Percentiles rank a stretch among this genome's conserved stretches.
phyloP scores from a whole-genome alignment of 2,329 filamentous ascomycete genomes.

The Trichoderma afroharzianum region DNA sequence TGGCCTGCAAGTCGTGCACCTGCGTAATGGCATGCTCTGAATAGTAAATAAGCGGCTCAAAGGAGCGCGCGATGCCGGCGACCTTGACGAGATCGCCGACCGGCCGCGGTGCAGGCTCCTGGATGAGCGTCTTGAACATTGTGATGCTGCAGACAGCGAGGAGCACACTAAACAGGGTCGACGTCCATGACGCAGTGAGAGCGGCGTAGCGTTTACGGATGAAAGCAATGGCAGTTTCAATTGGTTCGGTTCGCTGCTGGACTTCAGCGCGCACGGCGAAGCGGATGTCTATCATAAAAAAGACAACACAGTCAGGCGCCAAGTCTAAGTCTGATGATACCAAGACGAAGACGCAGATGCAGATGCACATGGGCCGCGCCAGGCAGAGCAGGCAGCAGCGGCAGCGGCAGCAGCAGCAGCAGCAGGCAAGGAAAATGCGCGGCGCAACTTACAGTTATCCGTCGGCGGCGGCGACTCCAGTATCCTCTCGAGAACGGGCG shows the following conservation, averaged over 20 bases:
- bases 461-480: conserved; percentile 27
- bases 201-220: conserved; percentile 56
- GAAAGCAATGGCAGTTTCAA: conserved; percentile 68
- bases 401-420: background rate
- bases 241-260: conserved; percentile 79
- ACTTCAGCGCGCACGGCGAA: conserved; percentile 86
- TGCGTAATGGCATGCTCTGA: conserved; percentile 85
- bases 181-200: conserved; percentile 67
- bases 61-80: conserved; percentile 81
- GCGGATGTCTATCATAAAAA: conserved; percentile 65
- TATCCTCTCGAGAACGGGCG: conserved; percentile 20
- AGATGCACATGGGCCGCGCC: background rate
- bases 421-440: conserved; percentile 22
- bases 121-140: conserved; percentile 62
- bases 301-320: background rate
- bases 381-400: background rate
- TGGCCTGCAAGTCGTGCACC: conserved; percentile 84
- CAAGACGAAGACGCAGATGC: background rate
- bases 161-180: conserved; percentile 59
- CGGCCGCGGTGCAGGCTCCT: conserved; percentile 54
- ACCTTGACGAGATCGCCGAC: conserved; percentile 77
- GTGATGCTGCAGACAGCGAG: conserved; percentile 62
- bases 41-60: conserved; percentile 92
- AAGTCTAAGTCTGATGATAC: background rate
- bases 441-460: conserved; percentile 48